A percentile compares a stretch with the other conserved stretches of the same genome.
These are phyloP conservation scores for Ustilago bromivora DNA, from an alignment of 1,284 basidiomycete species.

Conservation along the genomic window DNA sequence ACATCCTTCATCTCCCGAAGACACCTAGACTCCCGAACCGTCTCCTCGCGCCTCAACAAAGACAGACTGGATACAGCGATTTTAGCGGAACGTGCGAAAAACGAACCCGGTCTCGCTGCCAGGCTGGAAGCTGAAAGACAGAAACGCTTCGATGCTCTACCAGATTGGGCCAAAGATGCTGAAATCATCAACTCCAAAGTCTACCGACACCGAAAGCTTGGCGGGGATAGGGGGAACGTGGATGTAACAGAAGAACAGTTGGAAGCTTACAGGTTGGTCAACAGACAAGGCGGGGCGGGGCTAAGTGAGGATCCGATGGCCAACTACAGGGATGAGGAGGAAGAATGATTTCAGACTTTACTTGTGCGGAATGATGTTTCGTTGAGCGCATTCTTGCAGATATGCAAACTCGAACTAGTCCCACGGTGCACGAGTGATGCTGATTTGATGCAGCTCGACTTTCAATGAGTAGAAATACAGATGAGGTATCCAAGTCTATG, in stretches of 20 bases:
- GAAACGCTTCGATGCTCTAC: slow-evolving; percentile 22
- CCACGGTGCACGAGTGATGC: background rate
- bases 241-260: slow-evolving; percentile 93
- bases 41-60: slow-evolving; percentile 34
- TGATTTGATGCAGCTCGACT: background rate
- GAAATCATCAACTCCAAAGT: slow-evolving; percentile 42
- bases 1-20: slow-evolving; percentile 14
- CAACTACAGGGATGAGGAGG: slow-evolving; percentile 78
- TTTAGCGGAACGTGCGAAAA: slow-evolving; percentile 38
- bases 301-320: slow-evolving; percentile 87
- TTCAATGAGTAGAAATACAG: slow-evolving; percentile 13
- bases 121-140: slow-evolving; percentile 13
- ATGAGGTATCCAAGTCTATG: background rate
- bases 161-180: slow-evolving; percentile 58
- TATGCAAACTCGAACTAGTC: too few species aligned
- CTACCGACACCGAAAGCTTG: background rate
- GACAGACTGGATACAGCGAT: slow-evolving; percentile 36
- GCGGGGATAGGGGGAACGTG: slow-evolving; percentile 71
- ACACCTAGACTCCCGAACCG: slow-evolving; percentile 10
- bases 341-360: background rate
- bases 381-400: too few species aligned
- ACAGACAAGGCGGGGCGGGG: slow-evolving; percentile 67
- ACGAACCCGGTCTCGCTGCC: slow-evolving; percentile 23
- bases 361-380: background rate
- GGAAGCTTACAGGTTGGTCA: slow-evolving; percentile 82